Evolutionary conservation across 352 stramenopile genomes (phyloP).

Genomic region (Phytopythium sindhum): DNA sequence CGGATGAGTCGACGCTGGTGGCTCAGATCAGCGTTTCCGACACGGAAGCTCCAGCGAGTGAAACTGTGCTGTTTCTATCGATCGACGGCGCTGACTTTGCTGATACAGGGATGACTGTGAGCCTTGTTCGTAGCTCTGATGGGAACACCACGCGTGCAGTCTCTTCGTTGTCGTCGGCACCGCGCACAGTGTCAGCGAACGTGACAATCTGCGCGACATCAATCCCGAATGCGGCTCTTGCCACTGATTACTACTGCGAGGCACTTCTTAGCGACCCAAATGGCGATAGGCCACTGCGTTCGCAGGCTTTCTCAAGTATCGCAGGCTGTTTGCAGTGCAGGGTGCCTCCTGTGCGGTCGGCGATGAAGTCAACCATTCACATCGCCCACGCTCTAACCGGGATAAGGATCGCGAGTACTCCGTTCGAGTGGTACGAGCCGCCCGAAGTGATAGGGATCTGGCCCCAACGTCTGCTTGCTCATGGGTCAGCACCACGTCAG

Average conservation of each 20-base stretch:
- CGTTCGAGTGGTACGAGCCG: slow-evolving; percentile 9
- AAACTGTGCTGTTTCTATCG: slow-evolving; percentile 4
- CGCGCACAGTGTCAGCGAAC: background rate
- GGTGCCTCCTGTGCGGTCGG: background rate
- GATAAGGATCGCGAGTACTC: background rate
- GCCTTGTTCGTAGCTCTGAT: background rate
- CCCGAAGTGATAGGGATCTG: slow-evolving; percentile 6
- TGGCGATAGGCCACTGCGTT: background rate
- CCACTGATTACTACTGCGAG: slow-evolving; percentile 1
- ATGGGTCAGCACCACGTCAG: background rate
- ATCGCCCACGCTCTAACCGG: background rate
- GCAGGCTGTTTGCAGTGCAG: slow-evolving; percentile 1
- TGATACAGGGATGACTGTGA: background rate
- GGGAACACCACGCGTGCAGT: background rate
- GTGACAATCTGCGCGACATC: background rate
- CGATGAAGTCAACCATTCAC: background rate
- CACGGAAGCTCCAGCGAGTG: no score
- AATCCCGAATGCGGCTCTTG: background rate
- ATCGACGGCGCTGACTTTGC: slow-evolving; percentile 5
- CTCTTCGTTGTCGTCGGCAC: slow-evolving; percentile 1
- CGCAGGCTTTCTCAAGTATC: background rate
- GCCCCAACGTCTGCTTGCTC: background rate
- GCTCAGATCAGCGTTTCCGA: background rate
- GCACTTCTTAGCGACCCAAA: background rate
- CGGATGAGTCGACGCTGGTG: slow-evolving; percentile 8